Evolutionary conservation across 164 flowering plant genomes (phyloP).

Genomic region (Piper longum): DNA sequence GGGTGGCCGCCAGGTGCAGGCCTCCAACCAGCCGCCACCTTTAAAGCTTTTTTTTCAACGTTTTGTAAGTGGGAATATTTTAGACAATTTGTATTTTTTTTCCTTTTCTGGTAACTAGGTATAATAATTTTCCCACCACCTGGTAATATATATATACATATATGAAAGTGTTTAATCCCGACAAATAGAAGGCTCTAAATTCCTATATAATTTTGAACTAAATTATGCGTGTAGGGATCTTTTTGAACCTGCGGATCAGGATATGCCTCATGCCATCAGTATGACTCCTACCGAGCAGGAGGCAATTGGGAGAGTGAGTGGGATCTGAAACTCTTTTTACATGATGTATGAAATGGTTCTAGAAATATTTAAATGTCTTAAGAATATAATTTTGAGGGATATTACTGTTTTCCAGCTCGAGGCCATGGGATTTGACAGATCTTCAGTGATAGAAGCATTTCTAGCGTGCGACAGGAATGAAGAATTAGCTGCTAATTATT

Average conservation of each 20-base stretch:
- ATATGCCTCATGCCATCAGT: constrained; percentile 86
- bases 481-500: constrained; percentile 82
- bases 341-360: not conserved
- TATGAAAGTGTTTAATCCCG: too few relatives aligned
- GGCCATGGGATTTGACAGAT: constrained; percentile 95
- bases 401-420: constrained; percentile 41
- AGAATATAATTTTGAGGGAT: too few relatives aligned
- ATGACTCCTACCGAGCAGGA: constrained; percentile 92
- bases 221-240: constrained; percentile 36
- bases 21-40: too few relatives aligned
- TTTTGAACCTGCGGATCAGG: constrained; percentile 81
- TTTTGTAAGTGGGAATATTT: too few relatives aligned
- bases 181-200: not conserved
- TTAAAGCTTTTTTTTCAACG: too few relatives aligned
- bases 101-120: too few relatives aligned
- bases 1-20: too few relatives aligned
- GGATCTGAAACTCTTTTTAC: not conserved
- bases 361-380: too few relatives aligned
- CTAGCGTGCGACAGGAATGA: constrained; percentile 96
- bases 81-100: too few relatives aligned
- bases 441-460: constrained; percentile 90
- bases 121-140: too few relatives aligned
- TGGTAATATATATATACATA: too few relatives aligned
- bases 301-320: constrained; percentile 66
- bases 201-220: too few relatives aligned